phyloP scores from a whole-genome alignment of 192 early-diverging fungal species.

The Glomus cerebriforme region DNA sequence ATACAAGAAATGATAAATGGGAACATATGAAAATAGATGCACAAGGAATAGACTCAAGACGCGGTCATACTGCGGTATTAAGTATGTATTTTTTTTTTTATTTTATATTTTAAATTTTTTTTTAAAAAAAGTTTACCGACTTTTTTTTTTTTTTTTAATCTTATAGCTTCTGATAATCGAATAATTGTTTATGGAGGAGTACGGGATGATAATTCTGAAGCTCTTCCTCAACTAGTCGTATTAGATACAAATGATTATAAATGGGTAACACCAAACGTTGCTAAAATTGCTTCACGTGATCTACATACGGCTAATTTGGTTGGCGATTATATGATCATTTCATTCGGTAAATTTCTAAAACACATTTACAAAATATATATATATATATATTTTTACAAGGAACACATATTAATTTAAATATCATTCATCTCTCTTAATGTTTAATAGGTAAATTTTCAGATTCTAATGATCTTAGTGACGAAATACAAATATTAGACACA shows the following conservation, averaged over 20 bases:
- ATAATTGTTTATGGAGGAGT: slow-evolving; percentile 6
- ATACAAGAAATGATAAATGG: background rate
- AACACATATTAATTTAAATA: too few species aligned
- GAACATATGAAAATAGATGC: background rate
- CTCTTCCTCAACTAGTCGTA: background rate
- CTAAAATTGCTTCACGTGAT: background rate
- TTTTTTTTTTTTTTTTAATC: background rate
- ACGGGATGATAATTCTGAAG: background rate
- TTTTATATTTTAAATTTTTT: background rate
- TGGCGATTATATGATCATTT: background rate
- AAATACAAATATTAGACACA: too few species aligned
- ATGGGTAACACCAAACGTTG: background rate
- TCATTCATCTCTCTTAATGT: too few species aligned
- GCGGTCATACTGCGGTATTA: background rate
- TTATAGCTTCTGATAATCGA: background rate
- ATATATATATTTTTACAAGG: too few species aligned
- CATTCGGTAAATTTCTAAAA: background rate
- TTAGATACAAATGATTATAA: background rate
- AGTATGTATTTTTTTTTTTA: background rate
- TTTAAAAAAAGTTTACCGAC: too few species aligned
- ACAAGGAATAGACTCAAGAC: background rate
- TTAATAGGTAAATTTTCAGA: too few species aligned
- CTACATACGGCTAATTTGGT: background rate
- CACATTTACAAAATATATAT: too few species aligned
- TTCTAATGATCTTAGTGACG: too few species aligned